Base-by-base conservation (phyloP, 2,329 filamentous ascomycete species). In the Westerdykella aurantiaca region DNA sequence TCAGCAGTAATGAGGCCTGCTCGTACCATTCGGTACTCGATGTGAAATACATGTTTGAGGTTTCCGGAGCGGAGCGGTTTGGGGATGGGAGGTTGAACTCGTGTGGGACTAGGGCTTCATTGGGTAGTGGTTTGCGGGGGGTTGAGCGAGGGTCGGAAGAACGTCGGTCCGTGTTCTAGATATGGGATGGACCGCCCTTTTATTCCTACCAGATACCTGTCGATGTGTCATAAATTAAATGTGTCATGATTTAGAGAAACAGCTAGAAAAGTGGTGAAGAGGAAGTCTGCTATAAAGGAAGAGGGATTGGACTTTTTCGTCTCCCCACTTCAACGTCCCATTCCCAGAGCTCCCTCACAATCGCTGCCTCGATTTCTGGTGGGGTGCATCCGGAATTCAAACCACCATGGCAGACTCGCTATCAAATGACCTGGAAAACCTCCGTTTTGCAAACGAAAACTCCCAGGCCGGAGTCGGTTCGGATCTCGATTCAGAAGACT, bases 11-110 rank as follows among this genome's bases (percentile, higher is more conserved):
- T 14, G 82, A 75, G 12, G 91, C 95, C 69, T 96, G 86, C 58
- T 85, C 82, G 55, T 96, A 86, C 86, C 89, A 98, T 72, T 90
- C 85, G 70, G 95, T 84, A 69, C 86, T 86, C 41, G 78, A 73
- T 65, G 95, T 82, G 66, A 86, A 82, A 2, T 86, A 84, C 90
- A 95, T 95, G 45, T 46, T 58, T 51, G 18, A n/a, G 29, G 45
- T 38, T 39, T 35, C 3, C 25, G 37, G 46, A 44, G 42, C 31
- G 39, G 48, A 39, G 38, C 39, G 6, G 35, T 11, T 35, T 18
- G 34, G 25, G 14, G 21, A 25, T n/a, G 13, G 16, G 40, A 37
- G 21, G 14, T 42, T 16, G 39, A 22, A 13, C 21, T 35, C 33
- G 33, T 35, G 33, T 18, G 33, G 33, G 33, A 35, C 25, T 29